phyloP scores from a whole-genome alignment of 2,329 filamentous ascomycete species.

The Chaetomium sp. region DNA sequence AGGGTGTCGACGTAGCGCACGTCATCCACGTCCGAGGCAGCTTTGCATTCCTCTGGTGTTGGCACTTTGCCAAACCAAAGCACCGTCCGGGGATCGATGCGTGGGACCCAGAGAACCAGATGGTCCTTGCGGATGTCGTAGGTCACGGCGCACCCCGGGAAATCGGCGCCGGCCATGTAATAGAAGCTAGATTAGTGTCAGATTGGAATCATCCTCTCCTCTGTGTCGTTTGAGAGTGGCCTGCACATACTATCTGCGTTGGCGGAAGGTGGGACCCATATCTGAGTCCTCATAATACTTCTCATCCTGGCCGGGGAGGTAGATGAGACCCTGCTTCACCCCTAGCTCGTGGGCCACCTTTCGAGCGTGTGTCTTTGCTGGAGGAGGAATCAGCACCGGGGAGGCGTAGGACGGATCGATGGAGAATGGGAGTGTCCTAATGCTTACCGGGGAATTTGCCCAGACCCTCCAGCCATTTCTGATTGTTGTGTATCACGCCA shows the following conservation, averaged over 20 bases:
- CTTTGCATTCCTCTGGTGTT: slow-evolving; percentile 61
- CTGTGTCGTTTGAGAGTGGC: background rate
- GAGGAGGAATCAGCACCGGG: background rate
- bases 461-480: slow-evolving; percentile 28
- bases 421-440: background rate
- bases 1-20: slow-evolving; percentile 61
- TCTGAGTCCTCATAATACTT: slow-evolving; percentile 61
- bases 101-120: slow-evolving; percentile 73
- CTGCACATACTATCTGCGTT: slow-evolving; percentile 58
- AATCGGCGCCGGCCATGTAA: slow-evolving; percentile 58
- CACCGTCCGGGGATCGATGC: slow-evolving; percentile 61
- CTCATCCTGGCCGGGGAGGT: slow-evolving; percentile 56
- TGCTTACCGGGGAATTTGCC: slow-evolving; percentile 35
- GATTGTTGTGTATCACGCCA: slow-evolving; percentile 31
- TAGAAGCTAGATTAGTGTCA: slow-evolving; percentile 51
- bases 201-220: background rate
- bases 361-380: slow-evolving; percentile 60
- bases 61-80: slow-evolving; percentile 68
- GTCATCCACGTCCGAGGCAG: slow-evolving; percentile 68
- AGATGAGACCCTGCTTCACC: slow-evolving; percentile 55
- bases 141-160: slow-evolving; percentile 57
- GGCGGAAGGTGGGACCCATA: slow-evolving; percentile 57
- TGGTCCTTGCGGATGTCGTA: slow-evolving; percentile 61
- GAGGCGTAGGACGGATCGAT: background rate
- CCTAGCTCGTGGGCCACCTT: slow-evolving; percentile 57